These are phyloP conservation scores for Xylariaceae sp. DNA, from an alignment of 2,329 filamentous ascomycete genomes.

Conservation along the genomic window DNA sequence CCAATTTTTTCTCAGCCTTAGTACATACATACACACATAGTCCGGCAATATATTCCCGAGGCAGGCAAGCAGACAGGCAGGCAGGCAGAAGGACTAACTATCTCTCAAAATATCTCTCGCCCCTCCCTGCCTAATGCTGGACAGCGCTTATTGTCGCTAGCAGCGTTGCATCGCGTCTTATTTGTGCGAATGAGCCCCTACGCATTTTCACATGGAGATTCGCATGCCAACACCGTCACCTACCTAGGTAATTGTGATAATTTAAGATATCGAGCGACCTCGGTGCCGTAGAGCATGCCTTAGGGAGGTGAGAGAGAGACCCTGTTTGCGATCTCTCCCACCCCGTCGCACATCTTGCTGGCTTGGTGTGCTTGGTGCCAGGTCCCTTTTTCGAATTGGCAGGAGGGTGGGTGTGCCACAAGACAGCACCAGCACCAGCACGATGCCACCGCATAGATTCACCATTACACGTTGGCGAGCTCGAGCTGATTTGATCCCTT, in stretches of 20 bases:
- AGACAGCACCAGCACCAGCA: conserved; percentile 27
- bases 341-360: conserved; percentile 8
- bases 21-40: too few relatives aligned
- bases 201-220: conserved; percentile 3
- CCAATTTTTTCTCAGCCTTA: conserved; percentile 21
- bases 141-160: conserved; percentile 18
- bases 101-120: conserved; percentile 21
- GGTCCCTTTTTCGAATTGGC: conserved; percentile 19
- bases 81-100: neutral
- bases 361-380: neutral
- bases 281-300: neutral
- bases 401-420: conserved; percentile 25
- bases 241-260: neutral
- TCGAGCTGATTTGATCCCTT: conserved; percentile 9
- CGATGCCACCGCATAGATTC: conserved; percentile 14
- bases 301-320: too few relatives aligned
- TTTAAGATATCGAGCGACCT: neutral
- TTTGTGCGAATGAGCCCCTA: neutral
- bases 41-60: conserved; percentile 17
- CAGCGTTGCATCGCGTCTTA: conserved; percentile 12
- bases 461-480: conserved; percentile 10
- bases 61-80: neutral
- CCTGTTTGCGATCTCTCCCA: conserved; percentile 10
- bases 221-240: conserved; percentile 3
- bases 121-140: conserved; percentile 6